Evolutionary conservation across 225 moss, liverwort and hornwort species (phyloP).

Genomic region (Lunularia cruciata): DNA sequence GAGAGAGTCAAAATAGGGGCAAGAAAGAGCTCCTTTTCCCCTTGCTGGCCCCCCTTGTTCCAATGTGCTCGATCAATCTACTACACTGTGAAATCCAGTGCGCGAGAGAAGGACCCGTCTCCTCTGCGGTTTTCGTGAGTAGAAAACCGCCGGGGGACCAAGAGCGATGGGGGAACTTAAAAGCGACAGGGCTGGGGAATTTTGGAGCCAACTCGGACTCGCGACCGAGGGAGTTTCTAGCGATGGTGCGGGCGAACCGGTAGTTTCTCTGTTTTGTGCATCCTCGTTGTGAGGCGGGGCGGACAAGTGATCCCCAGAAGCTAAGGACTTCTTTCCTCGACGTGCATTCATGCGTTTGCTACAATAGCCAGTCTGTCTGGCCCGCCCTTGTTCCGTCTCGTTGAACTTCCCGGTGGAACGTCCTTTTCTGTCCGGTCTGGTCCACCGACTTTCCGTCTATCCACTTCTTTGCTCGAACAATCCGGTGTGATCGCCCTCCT

Average conservation of each 20-base stretch:
- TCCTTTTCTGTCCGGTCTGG: too few species aligned
- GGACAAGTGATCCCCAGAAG: background rate
- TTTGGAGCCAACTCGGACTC: background rate
- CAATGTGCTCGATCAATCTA: background rate
- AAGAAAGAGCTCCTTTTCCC: too few species aligned
- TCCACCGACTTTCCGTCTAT: too few species aligned
- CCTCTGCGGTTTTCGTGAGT: background rate
- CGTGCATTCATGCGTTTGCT: slow-evolving; percentile 7
- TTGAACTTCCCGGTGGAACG: too few species aligned
- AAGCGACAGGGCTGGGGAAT: background rate
- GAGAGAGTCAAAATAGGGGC: too few species aligned
- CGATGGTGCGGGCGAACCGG: background rate
- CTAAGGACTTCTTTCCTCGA: background rate
- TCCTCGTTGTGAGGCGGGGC: background rate
- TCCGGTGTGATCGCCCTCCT: too few species aligned
- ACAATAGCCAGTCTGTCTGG: background rate
- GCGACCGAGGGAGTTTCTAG: background rate
- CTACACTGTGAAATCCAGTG: background rate
- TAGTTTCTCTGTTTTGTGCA: background rate
- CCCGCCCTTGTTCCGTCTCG: too few species aligned
- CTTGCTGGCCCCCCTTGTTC: background rate
- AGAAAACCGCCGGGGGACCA: background rate
- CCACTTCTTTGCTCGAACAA: too few species aligned
- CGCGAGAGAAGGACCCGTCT: background rate
- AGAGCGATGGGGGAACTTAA: background rate